A percentile compares a stretch with the other conserved stretches of the same genome.
Evolutionary conservation across 148 eudicot genomes (phyloP).

Genomic region (Simmondsia chinensis): DNA sequence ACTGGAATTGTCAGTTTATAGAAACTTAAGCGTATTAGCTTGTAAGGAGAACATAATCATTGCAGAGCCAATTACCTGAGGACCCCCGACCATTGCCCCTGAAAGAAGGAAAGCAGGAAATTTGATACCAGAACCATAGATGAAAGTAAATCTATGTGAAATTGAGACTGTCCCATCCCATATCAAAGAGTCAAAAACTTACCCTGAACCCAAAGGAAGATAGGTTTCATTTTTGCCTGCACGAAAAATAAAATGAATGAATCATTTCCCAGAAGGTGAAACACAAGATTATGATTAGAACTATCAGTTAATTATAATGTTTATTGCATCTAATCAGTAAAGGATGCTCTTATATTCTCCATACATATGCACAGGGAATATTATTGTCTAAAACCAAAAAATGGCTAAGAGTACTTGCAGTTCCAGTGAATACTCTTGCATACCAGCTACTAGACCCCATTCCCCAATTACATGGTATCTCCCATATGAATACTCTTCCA

Average conservation of each 20-base stretch:
- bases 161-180: neutral
- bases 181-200: conserved; percentile 7
- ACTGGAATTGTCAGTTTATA: conserved; percentile 1
- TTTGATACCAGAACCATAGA: neutral
- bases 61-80: conserved; percentile 15
- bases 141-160: neutral
- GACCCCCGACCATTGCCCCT: conserved; percentile 33
- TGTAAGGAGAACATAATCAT: conserved; percentile 2
- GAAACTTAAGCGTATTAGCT: neutral
- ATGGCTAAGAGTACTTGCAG: too few relatives aligned
- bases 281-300: neutral
- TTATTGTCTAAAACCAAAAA: too few relatives aligned
- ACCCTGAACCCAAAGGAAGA: conserved; percentile 48
- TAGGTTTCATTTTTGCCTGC: conserved; percentile 57
- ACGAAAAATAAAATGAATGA: neutral
- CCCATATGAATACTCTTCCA: too few relatives aligned
- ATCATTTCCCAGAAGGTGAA: neutral
- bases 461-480: too few relatives aligned
- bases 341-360: too few relatives aligned
- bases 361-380: too few relatives aligned
- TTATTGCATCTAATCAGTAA: neutral
- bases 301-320: neutral
- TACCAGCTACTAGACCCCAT: too few relatives aligned
- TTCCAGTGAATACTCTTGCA: too few relatives aligned
- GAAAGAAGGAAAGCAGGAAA: conserved; percentile 19